phyloP scores from a whole-genome alignment of 352 stramenopile genomes.

The Phytophthora vignae region DNA sequence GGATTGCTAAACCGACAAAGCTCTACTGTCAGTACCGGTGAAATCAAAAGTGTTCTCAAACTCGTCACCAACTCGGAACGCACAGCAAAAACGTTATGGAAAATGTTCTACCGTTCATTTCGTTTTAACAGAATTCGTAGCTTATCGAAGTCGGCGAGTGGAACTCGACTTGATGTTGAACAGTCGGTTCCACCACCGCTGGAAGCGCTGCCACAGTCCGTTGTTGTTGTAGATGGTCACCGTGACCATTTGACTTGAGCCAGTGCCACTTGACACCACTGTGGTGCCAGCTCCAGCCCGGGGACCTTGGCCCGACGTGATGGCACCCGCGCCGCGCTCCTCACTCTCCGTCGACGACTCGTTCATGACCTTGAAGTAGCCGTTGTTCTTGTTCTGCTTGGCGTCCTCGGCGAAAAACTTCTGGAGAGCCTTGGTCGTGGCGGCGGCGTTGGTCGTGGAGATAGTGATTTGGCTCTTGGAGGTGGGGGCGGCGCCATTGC shows the following conservation, averaged over 20 bases:
- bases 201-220: constrained; percentile 30
- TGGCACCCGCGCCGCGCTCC: constrained; percentile 10
- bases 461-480: constrained; percentile 25
- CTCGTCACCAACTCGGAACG: not conserved
- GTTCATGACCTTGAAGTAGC: constrained; percentile 19
- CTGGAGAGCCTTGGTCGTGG: constrained; percentile 22
- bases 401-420: constrained; percentile 24
- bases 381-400: constrained; percentile 22
- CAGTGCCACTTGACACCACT: constrained; percentile 10
- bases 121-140: not conserved
- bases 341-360: not conserved
- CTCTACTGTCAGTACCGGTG: too few relatives aligned
- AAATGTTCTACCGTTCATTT: not conserved
- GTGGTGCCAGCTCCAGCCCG: constrained; percentile 17
- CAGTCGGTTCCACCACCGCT: constrained; percentile 27
- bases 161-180: constrained; percentile 14
- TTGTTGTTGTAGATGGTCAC: constrained; percentile 41
- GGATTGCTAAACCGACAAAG: too few relatives aligned
- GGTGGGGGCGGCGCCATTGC: not conserved
- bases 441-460: constrained; percentile 8
- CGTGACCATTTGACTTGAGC: constrained; percentile 15
- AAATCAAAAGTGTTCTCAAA: too few relatives aligned
- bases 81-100: not conserved
- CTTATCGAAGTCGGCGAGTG: not conserved
- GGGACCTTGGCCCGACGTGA: constrained; percentile 6